Evolutionary conservation across 2,329 filamentous ascomycete genomes (phyloP).

Genomic region (Penicillium sp.): DNA sequence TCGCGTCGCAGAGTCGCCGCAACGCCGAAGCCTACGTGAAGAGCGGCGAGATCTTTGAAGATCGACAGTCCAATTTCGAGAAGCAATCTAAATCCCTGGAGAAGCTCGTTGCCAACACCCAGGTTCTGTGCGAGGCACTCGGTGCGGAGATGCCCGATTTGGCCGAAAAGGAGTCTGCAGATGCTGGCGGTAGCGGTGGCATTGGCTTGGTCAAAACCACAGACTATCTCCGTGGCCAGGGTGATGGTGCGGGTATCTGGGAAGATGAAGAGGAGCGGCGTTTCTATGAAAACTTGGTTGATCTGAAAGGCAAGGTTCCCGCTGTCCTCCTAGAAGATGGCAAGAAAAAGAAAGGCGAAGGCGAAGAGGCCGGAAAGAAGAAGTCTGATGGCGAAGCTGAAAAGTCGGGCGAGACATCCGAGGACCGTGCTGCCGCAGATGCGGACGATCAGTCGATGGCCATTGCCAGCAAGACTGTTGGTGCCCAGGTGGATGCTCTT

Average conservation of each 20-base stretch:
- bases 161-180: constrained; percentile 69
- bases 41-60: constrained; percentile 96
- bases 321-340: constrained; percentile 86
- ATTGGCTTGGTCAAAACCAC: constrained; percentile 93
- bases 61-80: constrained; percentile 91
- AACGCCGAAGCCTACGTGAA: constrained; percentile 98
- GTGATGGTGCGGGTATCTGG: constrained; percentile 92
- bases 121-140: constrained; percentile 81
- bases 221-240: constrained; percentile 84
- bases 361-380: constrained; percentile 76
- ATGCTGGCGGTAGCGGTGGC: constrained; percentile 61
- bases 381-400: constrained; percentile 51
- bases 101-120: constrained; percentile 80
- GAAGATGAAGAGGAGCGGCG: constrained; percentile 96
- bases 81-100: constrained; percentile 90
- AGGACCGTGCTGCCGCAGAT: constrained; percentile 48
- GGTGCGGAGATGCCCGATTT: constrained; percentile 91
- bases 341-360: constrained; percentile 85
- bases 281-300: constrained; percentile 95
- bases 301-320: constrained; percentile 92
- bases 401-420: constrained; percentile 29
- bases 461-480: constrained; percentile 95
- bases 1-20: constrained; percentile 78
- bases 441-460: constrained; percentile 82
- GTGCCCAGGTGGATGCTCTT: constrained; percentile 89